These are phyloP conservation scores for Rhizomucor pusillus DNA, from an alignment of 371 early-diverging fungal species.

Conservation along the genomic window DNA sequence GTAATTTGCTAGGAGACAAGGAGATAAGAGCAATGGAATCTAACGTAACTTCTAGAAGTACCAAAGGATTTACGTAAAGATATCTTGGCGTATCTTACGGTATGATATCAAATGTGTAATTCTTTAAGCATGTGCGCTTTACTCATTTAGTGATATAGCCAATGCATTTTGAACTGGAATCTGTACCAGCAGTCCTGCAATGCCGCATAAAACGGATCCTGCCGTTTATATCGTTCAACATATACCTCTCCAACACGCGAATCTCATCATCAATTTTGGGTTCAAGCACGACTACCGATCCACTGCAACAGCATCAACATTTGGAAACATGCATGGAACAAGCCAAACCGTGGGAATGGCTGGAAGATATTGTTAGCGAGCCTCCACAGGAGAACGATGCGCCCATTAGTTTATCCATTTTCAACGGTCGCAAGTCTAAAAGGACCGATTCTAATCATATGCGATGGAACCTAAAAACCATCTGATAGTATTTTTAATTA, in stretches of 20 bases:
- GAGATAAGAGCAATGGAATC: background rate
- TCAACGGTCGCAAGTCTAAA: slow-evolving; percentile 36
- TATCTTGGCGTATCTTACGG: slow-evolving; percentile 29
- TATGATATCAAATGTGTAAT: slow-evolving; percentile 11
- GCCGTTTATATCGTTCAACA: slow-evolving; percentile 59
- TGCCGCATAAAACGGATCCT: slow-evolving; percentile 57
- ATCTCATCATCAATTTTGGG: slow-evolving; percentile 30
- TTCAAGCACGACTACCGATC: slow-evolving; percentile 17
- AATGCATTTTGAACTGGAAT: slow-evolving; percentile 36
- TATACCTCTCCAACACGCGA: slow-evolving; percentile 48
- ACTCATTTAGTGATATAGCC: slow-evolving; percentile 13
- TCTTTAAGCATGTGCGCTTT: background rate
- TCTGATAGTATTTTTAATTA: slow-evolving; percentile 2
- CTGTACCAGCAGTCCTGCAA: slow-evolving; percentile 54
- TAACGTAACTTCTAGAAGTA: slow-evolving; percentile 22
- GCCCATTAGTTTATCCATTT: slow-evolving; percentile 37
- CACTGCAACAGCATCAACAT: slow-evolving; percentile 42
- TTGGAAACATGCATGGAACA: slow-evolving; percentile 39
- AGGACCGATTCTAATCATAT: slow-evolving; percentile 36
- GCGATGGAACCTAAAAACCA: slow-evolving; percentile 36
- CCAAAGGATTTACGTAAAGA: slow-evolving; percentile 34
- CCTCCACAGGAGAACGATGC: slow-evolving; percentile 45
- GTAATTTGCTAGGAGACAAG: slow-evolving; percentile 13
- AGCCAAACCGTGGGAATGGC: slow-evolving; percentile 65
- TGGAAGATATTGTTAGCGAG: slow-evolving; percentile 56